Percentiles rank a stretch among this genome's conserved stretches.
Conservation (phyloP, 345 rosid species). For the Abelmoschus esculentus region DNA sequence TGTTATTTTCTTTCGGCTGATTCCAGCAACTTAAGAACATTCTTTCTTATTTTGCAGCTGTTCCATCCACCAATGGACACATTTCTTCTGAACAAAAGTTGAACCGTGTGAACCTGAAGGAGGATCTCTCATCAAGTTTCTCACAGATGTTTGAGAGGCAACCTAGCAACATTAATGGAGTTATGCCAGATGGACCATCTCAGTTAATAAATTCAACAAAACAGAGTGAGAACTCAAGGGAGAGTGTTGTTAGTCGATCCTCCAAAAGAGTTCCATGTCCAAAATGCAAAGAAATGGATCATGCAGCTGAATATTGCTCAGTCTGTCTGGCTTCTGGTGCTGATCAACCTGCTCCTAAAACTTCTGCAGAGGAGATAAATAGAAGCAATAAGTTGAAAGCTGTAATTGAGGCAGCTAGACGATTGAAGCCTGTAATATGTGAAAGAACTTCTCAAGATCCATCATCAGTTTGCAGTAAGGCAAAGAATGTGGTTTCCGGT, state of each 20-base stretch:
- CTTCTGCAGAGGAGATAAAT: conserved; percentile 38
- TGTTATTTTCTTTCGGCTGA: not conserved
- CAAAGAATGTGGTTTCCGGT: conserved; percentile 29
- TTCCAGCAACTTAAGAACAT: not conserved
- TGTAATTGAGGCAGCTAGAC: conserved; percentile 73
- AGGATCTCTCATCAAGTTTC: conserved; percentile 53
- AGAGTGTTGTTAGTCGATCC: conserved; percentile 30
- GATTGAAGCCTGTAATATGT: conserved; percentile 61
- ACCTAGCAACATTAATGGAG: conserved; percentile 32
- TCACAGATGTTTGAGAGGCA: conserved; percentile 44
- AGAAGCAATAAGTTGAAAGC: conserved; percentile 63
- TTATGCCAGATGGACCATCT: conserved; percentile 41
- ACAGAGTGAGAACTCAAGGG: conserved; percentile 55
- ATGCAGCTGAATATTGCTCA: conserved; percentile 49
- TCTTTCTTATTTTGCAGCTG: conserved; percentile 32
- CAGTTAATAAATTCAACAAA: conserved; percentile 44
- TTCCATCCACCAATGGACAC: conserved; percentile 29
- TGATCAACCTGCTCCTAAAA: conserved; percentile 44
- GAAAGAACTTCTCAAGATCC: conserved; percentile 44
- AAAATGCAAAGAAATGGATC: conserved; percentile 53
- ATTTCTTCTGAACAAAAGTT: conserved; percentile 42
- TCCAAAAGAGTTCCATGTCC: conserved; percentile 41
- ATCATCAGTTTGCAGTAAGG: conserved; percentile 28
- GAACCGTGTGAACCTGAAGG: conserved; percentile 40
- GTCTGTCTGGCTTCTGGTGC: conserved; percentile 31